Evolutionary conservation across 306 rosid species (phyloP).

Genomic region (Acacia melanoxylon): DNA sequence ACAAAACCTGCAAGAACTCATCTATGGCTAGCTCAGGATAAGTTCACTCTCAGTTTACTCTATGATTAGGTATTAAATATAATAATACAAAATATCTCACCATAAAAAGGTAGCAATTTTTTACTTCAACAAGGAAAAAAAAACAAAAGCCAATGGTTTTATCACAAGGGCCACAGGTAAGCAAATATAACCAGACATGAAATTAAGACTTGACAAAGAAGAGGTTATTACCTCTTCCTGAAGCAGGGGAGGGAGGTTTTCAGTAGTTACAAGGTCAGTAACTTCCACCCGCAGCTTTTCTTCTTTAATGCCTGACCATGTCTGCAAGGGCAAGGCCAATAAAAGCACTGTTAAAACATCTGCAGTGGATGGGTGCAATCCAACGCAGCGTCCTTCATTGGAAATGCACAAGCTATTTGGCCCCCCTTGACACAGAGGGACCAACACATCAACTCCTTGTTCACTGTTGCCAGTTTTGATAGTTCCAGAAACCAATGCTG

Average conservation of each 20-base stretch:
- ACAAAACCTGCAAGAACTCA: conserved; percentile 61
- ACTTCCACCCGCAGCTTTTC: conserved; percentile 58
- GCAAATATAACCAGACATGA: background rate
- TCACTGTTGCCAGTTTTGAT: conserved; percentile 51
- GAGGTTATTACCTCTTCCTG: conserved; percentile 66
- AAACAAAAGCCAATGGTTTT: background rate
- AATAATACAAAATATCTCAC: background rate
- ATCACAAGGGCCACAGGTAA: background rate
- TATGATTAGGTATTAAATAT: background rate
- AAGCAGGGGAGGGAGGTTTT: conserved; percentile 63
- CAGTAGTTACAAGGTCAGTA: conserved; percentile 46
- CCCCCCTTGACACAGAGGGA: conserved; percentile 55
- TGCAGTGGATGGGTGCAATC: conserved; percentile 73
- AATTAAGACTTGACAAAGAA: background rate
- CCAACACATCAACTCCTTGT: conserved; percentile 71
- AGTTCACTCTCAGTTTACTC: background rate
- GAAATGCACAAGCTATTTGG: conserved; percentile 47
- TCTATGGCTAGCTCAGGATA: background rate
- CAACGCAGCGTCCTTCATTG: conserved; percentile 65
- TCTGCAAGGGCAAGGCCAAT: conserved; percentile 65
- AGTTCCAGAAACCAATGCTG: conserved; percentile 67
- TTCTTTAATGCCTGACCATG: conserved; percentile 74
- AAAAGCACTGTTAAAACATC: conserved; percentile 82
- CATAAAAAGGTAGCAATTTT: background rate
- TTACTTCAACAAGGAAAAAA: background rate